These are phyloP conservation scores for Backusella sp. DNA, from an alignment of 192 early-diverging fungal species.

Conservation along the genomic window DNA sequence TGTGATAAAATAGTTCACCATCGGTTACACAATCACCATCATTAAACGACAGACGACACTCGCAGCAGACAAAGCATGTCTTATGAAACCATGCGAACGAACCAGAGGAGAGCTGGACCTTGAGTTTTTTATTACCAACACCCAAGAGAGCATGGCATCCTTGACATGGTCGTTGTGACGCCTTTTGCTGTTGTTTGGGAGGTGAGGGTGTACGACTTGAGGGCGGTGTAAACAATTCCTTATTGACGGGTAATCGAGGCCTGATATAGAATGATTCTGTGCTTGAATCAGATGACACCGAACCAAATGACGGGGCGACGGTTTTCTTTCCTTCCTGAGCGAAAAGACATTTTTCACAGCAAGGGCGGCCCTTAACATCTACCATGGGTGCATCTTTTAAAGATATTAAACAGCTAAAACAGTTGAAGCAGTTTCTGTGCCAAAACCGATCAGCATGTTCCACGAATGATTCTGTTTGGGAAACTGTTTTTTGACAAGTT, in stretches of 20 bases:
- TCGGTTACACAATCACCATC: background rate
- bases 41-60: background rate
- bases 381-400: conserved; percentile 42
- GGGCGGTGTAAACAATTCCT: background rate
- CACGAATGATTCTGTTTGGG: conserved; percentile 18
- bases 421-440: conserved; percentile 43
- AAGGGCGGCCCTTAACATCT: conserved; percentile 44
- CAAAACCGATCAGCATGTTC: conserved; percentile 20
- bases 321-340: conserved; percentile 31
- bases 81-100: conserved; percentile 31
- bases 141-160: background rate
- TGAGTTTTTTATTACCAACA: background rate
- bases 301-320: background rate
- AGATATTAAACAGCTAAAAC: conserved; percentile 34
- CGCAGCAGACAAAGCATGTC: conserved; percentile 12
- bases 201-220: background rate
- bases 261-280: background rate
- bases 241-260: background rate
- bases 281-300: background rate
- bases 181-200: background rate
- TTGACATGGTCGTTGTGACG: background rate
- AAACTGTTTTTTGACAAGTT: conserved; percentile 15
- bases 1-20: conserved; percentile 1
- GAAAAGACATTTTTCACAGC: conserved; percentile 48
- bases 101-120: background rate